Evolutionary conservation across 2,329 filamentous ascomycete genomes (phyloP).

Genomic region (Lachnellula subtilissima): DNA sequence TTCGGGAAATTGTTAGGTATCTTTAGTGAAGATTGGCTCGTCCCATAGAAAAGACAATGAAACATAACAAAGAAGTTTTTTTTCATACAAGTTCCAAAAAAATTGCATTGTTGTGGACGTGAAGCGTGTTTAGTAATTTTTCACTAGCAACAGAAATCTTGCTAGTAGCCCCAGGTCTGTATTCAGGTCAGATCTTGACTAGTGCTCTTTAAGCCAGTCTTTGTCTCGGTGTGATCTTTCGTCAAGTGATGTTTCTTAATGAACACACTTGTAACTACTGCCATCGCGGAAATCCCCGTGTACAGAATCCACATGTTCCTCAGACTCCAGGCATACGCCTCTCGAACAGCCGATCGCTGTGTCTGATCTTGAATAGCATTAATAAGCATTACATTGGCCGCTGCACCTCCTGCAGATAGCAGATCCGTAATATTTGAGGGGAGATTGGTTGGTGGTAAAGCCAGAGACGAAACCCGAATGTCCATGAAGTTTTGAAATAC

Average conservation of each 20-base stretch:
- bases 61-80: no score
- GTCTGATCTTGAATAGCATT: slow-evolving; percentile 5
- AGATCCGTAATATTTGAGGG: slow-evolving; percentile 2
- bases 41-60: no score
- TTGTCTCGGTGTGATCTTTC: slow-evolving; percentile 46
- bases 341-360: slow-evolving; percentile 12
- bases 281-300: slow-evolving; percentile 6
- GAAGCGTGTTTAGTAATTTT: no score
- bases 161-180: no score
- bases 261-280: slow-evolving; percentile 38
- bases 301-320: slow-evolving; percentile 22
- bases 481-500: slow-evolving; percentile 35
- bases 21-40: no score
- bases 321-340: slow-evolving; percentile 17
- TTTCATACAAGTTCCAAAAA: no score
- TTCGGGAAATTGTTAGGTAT: no score
- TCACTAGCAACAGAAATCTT: no score
- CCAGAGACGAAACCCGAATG: slow-evolving; percentile 1
- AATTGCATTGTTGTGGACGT: no score
- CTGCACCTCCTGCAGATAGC: slow-evolving; percentile 9
- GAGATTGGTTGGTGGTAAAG: slow-evolving; percentile 1
- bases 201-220: slow-evolving; percentile 35
- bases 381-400: slow-evolving; percentile 11
- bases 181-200: no score
- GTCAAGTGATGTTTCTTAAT: slow-evolving; percentile 40